Base-by-base conservation (phyloP, 495 filamentous ascomycete genomes). In the Lichina pygmaea region DNA sequence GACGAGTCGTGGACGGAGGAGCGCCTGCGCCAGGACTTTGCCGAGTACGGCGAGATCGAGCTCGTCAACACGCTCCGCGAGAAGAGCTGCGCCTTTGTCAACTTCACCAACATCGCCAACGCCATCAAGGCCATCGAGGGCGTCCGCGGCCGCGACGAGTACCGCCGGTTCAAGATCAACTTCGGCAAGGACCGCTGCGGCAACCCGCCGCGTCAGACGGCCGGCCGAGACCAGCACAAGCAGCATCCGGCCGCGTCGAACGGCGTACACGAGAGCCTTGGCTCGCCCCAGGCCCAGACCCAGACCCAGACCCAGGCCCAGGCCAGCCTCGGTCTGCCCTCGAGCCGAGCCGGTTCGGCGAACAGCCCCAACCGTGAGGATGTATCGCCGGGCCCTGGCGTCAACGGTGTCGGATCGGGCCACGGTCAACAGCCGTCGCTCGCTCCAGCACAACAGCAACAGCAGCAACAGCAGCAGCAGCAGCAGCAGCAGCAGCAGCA, bases 121-220 rank as follows among this genome's bases (percentile, higher is more conserved):
- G 89, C 89, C 38, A 97, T 97, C 66, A 97, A 97, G 60, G 91
- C 89, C 6, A 97, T 97, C 50, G 89, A 97, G 58, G 89, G 86
- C 34, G 75, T 95, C 51, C 73, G 89, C 31, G 77, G 82, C 56
- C 79, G 86, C 52, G 91, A 97, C 44, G 89, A 97, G 56, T 97
- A 97, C 63, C 78, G 72, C 58, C 77, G 86, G 43, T 97, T 97
- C 71, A 97, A 97, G 68, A 85, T 97, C 58, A 97, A 97, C 63
- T 97, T 97, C 58, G 89, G 89, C 55, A 97, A 97, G 63, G 89
- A 97, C 59, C 73, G 89, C 44, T 97, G 89, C 55, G 89, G 89
- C 51, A 97, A 95, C 60, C 81, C 89, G 15, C 89, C 89, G 24
- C 73, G 89, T 41, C 91, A 97, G 32, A 17, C 32, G 36, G 11